A percentile compares a stretch with the other conserved stretches of the same genome.
These are phyloP conservation scores for Hypoxylon subgilvum DNA, from an alignment of 495 filamentous ascomycete genomes.

Conservation along the genomic window DNA sequence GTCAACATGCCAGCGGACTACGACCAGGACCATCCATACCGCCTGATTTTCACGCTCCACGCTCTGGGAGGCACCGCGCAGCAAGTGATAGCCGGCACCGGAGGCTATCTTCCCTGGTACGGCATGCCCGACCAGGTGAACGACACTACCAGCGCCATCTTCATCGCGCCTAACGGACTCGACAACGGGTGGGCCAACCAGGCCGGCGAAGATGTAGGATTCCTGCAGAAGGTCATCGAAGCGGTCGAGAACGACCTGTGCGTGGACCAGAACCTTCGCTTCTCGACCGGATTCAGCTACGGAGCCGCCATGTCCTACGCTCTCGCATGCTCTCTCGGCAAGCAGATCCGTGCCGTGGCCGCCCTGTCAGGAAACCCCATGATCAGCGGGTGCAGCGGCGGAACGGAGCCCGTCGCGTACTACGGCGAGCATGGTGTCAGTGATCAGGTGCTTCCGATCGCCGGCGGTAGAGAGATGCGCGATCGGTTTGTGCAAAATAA, in stretches of 20 bases:
- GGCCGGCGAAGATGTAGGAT: constrained; percentile 51
- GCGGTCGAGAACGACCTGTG: constrained; percentile 51
- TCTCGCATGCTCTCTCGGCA: constrained; percentile 51
- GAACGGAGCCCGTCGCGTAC: constrained; percentile 51
- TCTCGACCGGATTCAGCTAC: constrained; percentile 58
- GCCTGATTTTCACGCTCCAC: constrained; percentile 52
- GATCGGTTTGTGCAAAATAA: constrained; percentile 52
- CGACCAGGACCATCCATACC: constrained; percentile 46
- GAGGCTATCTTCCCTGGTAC: constrained; percentile 46
- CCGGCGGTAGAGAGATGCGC: constrained; percentile 42
- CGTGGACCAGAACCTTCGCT: constrained; percentile 51
- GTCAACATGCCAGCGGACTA: constrained; percentile 50
- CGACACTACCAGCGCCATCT: constrained; percentile 44
- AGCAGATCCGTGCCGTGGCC: constrained; percentile 52
- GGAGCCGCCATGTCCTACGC: constrained; percentile 57
- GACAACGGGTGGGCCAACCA: constrained; percentile 54
- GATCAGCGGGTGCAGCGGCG: constrained; percentile 50
- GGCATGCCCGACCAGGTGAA: constrained; percentile 46
- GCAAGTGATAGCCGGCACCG: constrained; percentile 44
- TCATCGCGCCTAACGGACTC: constrained; percentile 51
- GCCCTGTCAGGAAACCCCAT: constrained; percentile 47
- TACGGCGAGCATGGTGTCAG: constrained; percentile 51
- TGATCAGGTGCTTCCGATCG: constrained; percentile 49
- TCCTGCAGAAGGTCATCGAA: constrained; percentile 49
- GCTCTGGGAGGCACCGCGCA: constrained; percentile 46